Percentiles rank a stretch among this genome's conserved stretches.
phyloP scores from a whole-genome alignment of 2,329 filamentous ascomycete species.

The Dactylellina cionopaga region DNA sequence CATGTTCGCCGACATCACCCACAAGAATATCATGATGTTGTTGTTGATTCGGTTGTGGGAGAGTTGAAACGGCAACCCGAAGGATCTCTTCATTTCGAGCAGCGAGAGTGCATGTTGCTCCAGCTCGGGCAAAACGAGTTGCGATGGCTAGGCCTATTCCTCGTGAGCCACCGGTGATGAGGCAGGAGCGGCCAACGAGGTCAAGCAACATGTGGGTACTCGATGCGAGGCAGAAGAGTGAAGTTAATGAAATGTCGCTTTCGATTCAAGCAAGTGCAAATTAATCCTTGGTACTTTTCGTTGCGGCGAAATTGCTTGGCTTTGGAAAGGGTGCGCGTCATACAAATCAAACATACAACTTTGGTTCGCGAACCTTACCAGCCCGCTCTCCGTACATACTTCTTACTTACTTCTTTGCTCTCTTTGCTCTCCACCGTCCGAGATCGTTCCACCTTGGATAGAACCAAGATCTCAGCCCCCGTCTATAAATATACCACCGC shows the following conservation, averaged over 20 bases:
- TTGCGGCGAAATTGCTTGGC: conserved; percentile 23
- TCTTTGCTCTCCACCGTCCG: too few species aligned
- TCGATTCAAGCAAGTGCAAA: too few species aligned
- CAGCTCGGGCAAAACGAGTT: conserved; percentile 71
- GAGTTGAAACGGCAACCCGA: conserved; percentile 60
- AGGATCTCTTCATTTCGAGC: conserved; percentile 68
- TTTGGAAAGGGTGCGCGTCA: conserved; percentile 46
- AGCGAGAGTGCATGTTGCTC: conserved; percentile 70
- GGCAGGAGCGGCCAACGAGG: conserved; percentile 59
- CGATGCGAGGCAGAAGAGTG: not conserved
- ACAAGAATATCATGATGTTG: conserved; percentile 45
- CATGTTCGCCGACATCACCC: conserved; percentile 54
- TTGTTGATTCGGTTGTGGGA: conserved; percentile 43
- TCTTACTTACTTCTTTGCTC: too few species aligned
- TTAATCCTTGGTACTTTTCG: not conserved
- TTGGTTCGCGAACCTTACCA: conserved; percentile 26
- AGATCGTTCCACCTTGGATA: too few species aligned
- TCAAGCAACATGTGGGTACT: conserved; percentile 23
- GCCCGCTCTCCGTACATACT: too few species aligned
- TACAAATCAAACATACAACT: conserved; percentile 15
- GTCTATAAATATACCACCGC: too few species aligned
- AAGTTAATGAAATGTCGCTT: not conserved
- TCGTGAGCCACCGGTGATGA: conserved; percentile 76
- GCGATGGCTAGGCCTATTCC: conserved; percentile 77
- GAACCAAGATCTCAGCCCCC: too few species aligned